Percentiles rank a stretch among this genome's conserved stretches.
phyloP scores from a whole-genome alignment of 2,329 filamentous ascomycete species.

The Lachnellula willkommii region DNA sequence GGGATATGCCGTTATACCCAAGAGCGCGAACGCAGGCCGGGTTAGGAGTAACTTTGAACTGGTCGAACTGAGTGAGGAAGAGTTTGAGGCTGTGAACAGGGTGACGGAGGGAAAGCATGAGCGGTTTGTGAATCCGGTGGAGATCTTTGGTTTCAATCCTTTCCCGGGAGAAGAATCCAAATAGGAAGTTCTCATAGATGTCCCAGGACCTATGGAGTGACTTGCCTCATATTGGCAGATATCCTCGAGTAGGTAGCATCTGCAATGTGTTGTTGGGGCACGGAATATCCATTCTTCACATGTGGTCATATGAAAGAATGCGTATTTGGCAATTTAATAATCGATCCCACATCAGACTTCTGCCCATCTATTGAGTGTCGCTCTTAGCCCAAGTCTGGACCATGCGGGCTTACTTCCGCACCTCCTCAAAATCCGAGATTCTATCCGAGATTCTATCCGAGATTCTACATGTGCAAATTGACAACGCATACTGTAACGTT shows the following conservation, averaged over 20 bases:
- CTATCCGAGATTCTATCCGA: not conserved
- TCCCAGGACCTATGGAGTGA: too few species aligned
- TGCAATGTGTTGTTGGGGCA: not conserved
- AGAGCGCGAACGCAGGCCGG: slow-evolving; percentile 61
- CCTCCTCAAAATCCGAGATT: not conserved
- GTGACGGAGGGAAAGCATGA: slow-evolving; percentile 61
- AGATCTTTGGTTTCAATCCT: slow-evolving; percentile 67
- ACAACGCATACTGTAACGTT: not conserved
- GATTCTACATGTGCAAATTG: not conserved
- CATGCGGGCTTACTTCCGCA: not conserved
- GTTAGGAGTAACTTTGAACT: slow-evolving; percentile 66
- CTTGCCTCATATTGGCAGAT: not conserved
- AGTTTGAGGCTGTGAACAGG: slow-evolving; percentile 48
- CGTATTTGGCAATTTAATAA: not conserved
- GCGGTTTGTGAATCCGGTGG: slow-evolving; percentile 75
- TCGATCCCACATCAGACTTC: not conserved
- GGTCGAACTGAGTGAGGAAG: slow-evolving; percentile 56
- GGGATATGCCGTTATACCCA: slow-evolving; percentile 64
- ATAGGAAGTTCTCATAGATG: not conserved
- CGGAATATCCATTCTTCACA: not conserved
- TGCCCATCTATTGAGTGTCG: not conserved
- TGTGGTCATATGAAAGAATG: not conserved
- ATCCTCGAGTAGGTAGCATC: not conserved
- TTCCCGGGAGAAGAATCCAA: slow-evolving; percentile 56
- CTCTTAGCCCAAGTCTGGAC: not conserved